Conservation (phyloP, 129 eudicot genomes). For the Oenanthe sinensis region DNA sequence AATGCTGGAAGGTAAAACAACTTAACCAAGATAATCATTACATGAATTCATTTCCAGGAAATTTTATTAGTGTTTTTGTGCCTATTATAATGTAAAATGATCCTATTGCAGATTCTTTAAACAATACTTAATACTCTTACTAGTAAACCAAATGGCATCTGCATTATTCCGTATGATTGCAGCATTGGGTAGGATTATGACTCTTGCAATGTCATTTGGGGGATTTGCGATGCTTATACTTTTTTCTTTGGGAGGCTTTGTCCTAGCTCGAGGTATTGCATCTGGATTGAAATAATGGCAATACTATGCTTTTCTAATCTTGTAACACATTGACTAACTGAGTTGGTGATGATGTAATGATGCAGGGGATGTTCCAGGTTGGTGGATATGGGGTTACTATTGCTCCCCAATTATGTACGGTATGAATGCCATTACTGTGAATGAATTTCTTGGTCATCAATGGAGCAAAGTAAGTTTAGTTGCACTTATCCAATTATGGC, state of each 20-base stretch:
- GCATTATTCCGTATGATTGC: constrained; percentile 5
- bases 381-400: constrained; percentile 96
- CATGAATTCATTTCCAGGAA: neutral
- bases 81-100: neutral
- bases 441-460: constrained; percentile 69
- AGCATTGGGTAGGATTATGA: constrained; percentile 1
- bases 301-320: neutral
- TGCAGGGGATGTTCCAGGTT: constrained; percentile 49
- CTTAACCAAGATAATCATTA: neutral
- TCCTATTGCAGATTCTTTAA: constrained; percentile 2
- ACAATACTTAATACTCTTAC: neutral
- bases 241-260: neutral
- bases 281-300: constrained; percentile 1
- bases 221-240: constrained; percentile 8
- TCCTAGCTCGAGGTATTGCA: constrained; percentile 1
- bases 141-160: constrained; percentile 2
- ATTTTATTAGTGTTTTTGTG: neutral
- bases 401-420: constrained; percentile 73
- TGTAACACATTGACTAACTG: neutral
- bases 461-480: constrained; percentile 49
- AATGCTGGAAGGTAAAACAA: constrained; percentile 51
- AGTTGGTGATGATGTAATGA: neutral
- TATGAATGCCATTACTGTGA: constrained; percentile 53
- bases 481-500: neutral
- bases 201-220: neutral